Conservation (phyloP, 2,329 filamentous ascomycete species). For the Scytalidium sp. region DNA sequence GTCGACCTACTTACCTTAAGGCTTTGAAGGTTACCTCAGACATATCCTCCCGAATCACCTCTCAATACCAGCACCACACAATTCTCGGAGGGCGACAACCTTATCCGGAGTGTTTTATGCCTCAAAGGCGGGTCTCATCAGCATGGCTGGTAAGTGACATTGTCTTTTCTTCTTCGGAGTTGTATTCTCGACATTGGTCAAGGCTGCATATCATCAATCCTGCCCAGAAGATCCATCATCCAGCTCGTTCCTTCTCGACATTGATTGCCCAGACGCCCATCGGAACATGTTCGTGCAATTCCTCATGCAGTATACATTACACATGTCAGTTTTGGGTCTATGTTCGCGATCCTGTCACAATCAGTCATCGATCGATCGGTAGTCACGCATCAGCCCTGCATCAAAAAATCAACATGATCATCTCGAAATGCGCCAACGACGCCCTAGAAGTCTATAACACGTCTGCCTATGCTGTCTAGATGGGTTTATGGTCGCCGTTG, state of each 20-base stretch:
- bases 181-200: conserved; percentile 10
- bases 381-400: conserved; percentile 23
- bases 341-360: neutral
- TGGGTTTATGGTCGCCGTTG: conserved; percentile 18
- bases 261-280: neutral
- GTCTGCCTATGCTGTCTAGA: conserved; percentile 8
- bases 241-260: neutral
- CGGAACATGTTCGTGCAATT: neutral
- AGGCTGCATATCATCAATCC: conserved; percentile 21
- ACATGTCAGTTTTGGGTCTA: neutral
- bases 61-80: conserved; percentile 1
- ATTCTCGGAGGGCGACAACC: neutral
- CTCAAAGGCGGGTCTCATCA: conserved; percentile 23
- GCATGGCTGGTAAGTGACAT: conserved; percentile 36
- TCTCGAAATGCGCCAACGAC: conserved; percentile 26
- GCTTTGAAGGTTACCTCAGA: neutral
- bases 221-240: conserved; percentile 16
- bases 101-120: conserved; percentile 6
- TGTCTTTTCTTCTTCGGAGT: conserved; percentile 7
- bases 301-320: neutral
- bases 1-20: neutral
- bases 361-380: conserved; percentile 17
- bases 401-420: conserved; percentile 14
- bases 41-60: conserved; percentile 5
- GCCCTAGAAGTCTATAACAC: conserved; percentile 10